Percentiles rank a stretch among this genome's conserved stretches.
Conservation (phyloP, 176 grass and related monocot species). For the Chrysopogon serrulatus region DNA sequence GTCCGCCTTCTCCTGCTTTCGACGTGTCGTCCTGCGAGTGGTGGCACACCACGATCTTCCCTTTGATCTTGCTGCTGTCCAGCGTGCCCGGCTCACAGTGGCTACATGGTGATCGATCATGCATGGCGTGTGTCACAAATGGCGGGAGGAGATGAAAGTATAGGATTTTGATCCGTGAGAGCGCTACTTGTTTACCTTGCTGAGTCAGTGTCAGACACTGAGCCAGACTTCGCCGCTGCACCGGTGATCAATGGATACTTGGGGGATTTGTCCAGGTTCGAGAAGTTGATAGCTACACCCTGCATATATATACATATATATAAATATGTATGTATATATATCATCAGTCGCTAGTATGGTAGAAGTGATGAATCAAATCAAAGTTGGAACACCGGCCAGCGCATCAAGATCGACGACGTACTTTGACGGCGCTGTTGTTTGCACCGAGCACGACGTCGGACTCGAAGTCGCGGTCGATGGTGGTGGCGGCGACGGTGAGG, state of each 20-base stretch:
- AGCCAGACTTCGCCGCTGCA: slow-evolving; percentile 56
- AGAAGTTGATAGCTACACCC: slow-evolving; percentile 90
- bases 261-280: slow-evolving; percentile 56
- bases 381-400: not conserved
- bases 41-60: slow-evolving; percentile 81
- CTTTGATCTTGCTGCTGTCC: slow-evolving; percentile 52
- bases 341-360: not conserved
- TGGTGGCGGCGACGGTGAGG: slow-evolving; percentile 72
- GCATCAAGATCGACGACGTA: not conserved
- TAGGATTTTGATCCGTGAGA: not conserved
- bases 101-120: not conserved
- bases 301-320: not conserved
- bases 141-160: not conserved
- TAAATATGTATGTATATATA: not conserved
- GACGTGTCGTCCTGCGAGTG: slow-evolving; percentile 42
- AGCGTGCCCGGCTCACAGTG: slow-evolving; percentile 63
- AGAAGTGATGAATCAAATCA: not conserved
- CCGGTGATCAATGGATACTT: slow-evolving; percentile 72
- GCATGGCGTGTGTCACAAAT: not conserved
- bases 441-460: slow-evolving; percentile 72
- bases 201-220: slow-evolving; percentile 33
- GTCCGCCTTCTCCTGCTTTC: slow-evolving; percentile 41
- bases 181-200: slow-evolving; percentile 34
- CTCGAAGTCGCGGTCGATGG: slow-evolving; percentile 86
- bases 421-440: slow-evolving; percentile 55